Percentiles rank a stretch among this genome's conserved stretches.
Conservation (phyloP, 2,329 filamentous ascomycete genomes). For the Metarhizium guizhouense region DNA sequence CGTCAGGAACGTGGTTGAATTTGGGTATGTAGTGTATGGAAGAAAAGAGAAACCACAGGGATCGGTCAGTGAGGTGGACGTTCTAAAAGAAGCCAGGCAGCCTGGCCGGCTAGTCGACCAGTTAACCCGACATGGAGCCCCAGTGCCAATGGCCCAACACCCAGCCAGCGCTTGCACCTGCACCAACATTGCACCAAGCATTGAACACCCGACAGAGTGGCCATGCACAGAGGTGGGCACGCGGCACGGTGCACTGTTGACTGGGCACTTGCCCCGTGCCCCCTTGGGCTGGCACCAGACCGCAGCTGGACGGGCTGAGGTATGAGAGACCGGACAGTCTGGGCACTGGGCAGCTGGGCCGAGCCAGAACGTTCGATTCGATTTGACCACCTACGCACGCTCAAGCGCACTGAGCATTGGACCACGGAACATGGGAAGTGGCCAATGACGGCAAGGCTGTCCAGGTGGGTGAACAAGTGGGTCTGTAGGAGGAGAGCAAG, state of each 20-base stretch:
- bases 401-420: not conserved
- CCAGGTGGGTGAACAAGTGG: not conserved
- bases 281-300: not conserved
- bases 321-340: no score
- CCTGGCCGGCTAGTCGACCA: no score
- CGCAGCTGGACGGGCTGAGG: no score
- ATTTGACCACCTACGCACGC: not conserved
- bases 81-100: not conserved
- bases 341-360: no score
- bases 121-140: not conserved
- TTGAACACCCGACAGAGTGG: no score
- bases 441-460: not conserved
- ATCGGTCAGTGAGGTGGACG: not conserved
- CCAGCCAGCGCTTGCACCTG: not conserved
- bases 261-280: not conserved
- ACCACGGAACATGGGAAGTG: not conserved
- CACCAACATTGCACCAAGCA: not conserved
- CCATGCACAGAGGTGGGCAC: not conserved
- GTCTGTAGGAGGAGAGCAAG: not conserved
- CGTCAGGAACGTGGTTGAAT: not conserved
- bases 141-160: not conserved
- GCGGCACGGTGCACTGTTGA: not conserved
- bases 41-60: slow-evolving; percentile 7
- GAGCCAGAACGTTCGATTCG: not conserved
- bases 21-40: slow-evolving; percentile 7